Evolutionary conservation across 768 basidiomycete species (phyloP), one percentile per base, ranked within the genome.

Genomic region (Tricholoma sp.): DNA sequence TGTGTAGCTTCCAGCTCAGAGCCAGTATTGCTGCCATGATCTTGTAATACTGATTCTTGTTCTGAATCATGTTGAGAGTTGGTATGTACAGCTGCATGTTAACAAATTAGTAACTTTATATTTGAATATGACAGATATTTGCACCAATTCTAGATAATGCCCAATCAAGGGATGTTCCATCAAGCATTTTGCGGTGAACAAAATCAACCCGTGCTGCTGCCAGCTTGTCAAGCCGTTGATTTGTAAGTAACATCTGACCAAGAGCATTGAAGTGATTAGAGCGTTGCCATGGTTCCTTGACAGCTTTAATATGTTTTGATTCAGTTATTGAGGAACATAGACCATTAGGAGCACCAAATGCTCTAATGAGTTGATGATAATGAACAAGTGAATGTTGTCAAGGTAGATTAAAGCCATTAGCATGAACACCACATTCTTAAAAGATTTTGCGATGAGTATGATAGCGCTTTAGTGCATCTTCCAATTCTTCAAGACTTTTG

Each of bases 261-360:
- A 66, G 58, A 19, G 67, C 57, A 18, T 64, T 29, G 35, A 54
- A 60, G 11, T 31, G 64, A 49, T 52, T 66, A 22, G 64, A 64
- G 4, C 58, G 52, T 3, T 52, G 59, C 63, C 58, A 67, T n/a
- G 66, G 64, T 52, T 64, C 55, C 46, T 67, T 67, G 5, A 66
- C 52, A 32, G 54, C 35, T 21, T 47, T 56, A 14, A 54, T 41
- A 39, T 54, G 53, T 14, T 45, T 39, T 19, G 53, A 69, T 53
- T 73, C 71, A 0, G 70, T 73, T 18, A 71, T 72, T 12, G 71
- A 71, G 0, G 70, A 69, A 35, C 70, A 72, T 0, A 70, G 47
- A 6, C 70, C 61, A 59, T 71, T 70, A 3, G 67, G 67, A 1
- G 66, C 61, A 5, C 69, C 69, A 58, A 69, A 71, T 31, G 57